Percentiles rank a stretch among this genome's conserved stretches.
Conservation (phyloP, 116 monocot species). For the Thalassia testudinum region DNA sequence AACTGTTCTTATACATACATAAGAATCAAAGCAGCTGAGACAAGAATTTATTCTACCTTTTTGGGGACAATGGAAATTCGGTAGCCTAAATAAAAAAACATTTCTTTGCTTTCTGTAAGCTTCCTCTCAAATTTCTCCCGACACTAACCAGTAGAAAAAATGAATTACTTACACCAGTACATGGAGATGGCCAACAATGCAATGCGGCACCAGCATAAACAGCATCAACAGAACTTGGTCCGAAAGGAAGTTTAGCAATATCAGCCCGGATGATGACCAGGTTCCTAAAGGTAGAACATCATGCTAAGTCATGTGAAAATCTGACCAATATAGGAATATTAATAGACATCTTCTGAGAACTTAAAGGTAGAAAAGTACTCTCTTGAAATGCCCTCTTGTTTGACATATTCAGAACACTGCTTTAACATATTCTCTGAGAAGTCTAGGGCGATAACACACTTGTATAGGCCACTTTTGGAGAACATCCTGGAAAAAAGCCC, state of each 20-base stretch:
- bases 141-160: too few species aligned
- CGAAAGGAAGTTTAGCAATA: conserved; percentile 78
- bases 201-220: conserved; percentile 92
- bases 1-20: too few species aligned
- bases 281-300: conserved; percentile 25
- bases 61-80: too few species aligned
- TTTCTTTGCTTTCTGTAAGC: too few species aligned
- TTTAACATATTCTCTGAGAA: conserved; percentile 93
- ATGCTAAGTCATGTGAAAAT: too few species aligned
- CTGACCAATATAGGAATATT: too few species aligned
- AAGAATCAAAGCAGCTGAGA: too few species aligned
- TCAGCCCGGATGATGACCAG: conserved; percentile 74
- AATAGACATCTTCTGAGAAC: too few species aligned
- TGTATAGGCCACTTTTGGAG: conserved; percentile 60
- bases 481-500: conserved; percentile 88
- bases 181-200: conserved; percentile 96
- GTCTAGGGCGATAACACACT: conserved; percentile 73
- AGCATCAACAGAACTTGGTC: conserved; percentile 70
- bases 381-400: conserved; percentile 45
- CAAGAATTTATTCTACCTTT: too few species aligned
- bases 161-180: conserved; percentile 72
- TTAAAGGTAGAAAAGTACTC: conserved; percentile 25
- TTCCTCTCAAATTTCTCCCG: too few species aligned
- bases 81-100: too few species aligned
- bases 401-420: conserved; percentile 62